Conservation (phyloP, 768 basidiomycete genomes). For the Termitomyces sp. region DNA sequence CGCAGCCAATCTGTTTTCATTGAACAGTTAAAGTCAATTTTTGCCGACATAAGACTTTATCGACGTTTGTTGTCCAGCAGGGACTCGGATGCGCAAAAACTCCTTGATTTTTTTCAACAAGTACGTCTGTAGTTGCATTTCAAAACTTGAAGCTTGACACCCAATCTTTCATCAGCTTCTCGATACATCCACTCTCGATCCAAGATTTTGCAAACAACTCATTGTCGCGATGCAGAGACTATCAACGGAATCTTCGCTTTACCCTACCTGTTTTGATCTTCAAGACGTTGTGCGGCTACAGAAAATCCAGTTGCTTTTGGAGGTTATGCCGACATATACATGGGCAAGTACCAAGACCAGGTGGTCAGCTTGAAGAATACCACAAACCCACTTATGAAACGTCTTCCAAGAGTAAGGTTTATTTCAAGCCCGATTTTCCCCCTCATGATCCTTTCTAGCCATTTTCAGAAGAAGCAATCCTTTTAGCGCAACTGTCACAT, state of each 20-base stretch:
- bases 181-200: not conserved
- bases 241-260: not conserved
- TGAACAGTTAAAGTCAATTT: not conserved
- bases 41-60: not conserved
- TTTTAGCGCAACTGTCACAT: not conserved
- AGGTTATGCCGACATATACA: not conserved
- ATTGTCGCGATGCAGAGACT: not conserved
- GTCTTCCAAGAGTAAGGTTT: not conserved
- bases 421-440: not conserved
- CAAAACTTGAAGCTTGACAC: not conserved
- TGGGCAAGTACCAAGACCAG: not conserved
- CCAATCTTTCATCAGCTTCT: not conserved
- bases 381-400: not conserved
- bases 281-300: not conserved
- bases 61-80: not conserved
- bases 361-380: not conserved
- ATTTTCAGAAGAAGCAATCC: not conserved
- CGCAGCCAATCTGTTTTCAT: not conserved
- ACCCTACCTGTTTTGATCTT: not conserved
- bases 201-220: not conserved
- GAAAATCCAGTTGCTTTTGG: not conserved
- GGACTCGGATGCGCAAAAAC: not conserved
- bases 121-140: not conserved
- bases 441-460: not conserved
- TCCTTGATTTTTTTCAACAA: not conserved